Base-by-base conservation (phyloP, 2,329 filamentous ascomycete genomes). In the Clarireedia homoeocarpa region DNA sequence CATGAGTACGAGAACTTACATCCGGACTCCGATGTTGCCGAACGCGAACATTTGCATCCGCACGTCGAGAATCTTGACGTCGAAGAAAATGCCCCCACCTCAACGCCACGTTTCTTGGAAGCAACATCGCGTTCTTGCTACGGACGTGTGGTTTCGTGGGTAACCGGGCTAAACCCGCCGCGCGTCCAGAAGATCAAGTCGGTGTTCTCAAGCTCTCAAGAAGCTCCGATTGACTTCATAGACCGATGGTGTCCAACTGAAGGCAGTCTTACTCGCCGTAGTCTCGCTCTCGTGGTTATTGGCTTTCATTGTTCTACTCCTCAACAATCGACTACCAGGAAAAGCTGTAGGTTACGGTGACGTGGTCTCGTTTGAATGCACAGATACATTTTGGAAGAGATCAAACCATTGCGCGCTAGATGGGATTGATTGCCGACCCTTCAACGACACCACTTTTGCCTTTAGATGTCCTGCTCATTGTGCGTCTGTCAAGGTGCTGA, bases 401-500 rank as follows among this genome's bases (percentile, higher is more conserved):
- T 84, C 82, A 38, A 91, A 91, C 66, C 74, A 73, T 12, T 94
- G 89, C 68, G 88, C 88, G 0, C 66, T 92, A 15, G 83, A 92
- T 62, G 89, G 89, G 6, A 82, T 83, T 58, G 75, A 82, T 51
- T 94, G 89, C 66, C 81, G 88, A 9, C 89, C 89, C 0, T 94
- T 94, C 66, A 80, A 79, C 57, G 84, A 83, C 61, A 80, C 75
- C 55, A 81, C 82, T 0, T 84, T 90, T 63, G 77, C 87, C 0
- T 94, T 94, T 67, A 78, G 85, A 54, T 94, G 89, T 65, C 83
- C 87, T 1, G 86, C 84, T 15, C 84, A 83, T 64, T 94, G 89
- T 69, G 79, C 78, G 45, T 80, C 79, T 64, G 80, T 81, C 55
- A 75, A 80, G 61, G 75, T 88, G 1, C 73, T 88, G 39, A 89